phyloP scores from a whole-genome alignment of 192 early-diverging fungal genomes.

The Coemansia sp. region DNA sequence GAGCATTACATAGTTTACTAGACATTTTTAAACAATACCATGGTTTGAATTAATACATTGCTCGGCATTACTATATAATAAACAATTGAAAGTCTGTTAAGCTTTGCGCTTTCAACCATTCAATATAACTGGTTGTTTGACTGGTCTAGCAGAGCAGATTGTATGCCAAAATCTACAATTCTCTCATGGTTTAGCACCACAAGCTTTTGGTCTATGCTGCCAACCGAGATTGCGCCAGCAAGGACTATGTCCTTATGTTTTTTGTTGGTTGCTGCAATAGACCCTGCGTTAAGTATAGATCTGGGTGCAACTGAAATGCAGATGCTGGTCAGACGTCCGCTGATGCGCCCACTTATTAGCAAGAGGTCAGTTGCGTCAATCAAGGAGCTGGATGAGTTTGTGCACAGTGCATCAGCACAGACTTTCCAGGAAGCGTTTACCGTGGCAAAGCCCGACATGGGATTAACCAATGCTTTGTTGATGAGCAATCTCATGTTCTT shows the following conservation, averaged over 20 bases:
- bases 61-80: neutral
- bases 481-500: slow-evolving; percentile 46
- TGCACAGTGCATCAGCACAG: slow-evolving; percentile 71
- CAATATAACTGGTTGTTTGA: no score
- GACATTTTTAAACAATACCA: neutral
- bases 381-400: slow-evolving; percentile 75
- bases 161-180: no score
- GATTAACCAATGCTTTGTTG: slow-evolving; percentile 73
- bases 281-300: no score
- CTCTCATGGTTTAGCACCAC: no score
- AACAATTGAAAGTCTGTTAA: no score
- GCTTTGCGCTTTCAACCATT: no score
- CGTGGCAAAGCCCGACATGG: slow-evolving; percentile 68
- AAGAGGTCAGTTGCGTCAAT: slow-evolving; percentile 64
- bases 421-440: slow-evolving; percentile 74
- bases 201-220: no score
- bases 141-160: no score
- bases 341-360: slow-evolving; percentile 77
- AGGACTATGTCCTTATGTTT: no score
- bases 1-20: neutral
- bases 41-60: neutral
- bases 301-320: slow-evolving; percentile 12
- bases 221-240: no score
- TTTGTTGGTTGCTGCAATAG: no score
- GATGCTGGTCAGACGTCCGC: slow-evolving; percentile 23